These are phyloP conservation scores for Pneumocystis oryctolagi DNA, from an alignment of 1,139 yeast genomes.

Conservation along the genomic window DNA sequence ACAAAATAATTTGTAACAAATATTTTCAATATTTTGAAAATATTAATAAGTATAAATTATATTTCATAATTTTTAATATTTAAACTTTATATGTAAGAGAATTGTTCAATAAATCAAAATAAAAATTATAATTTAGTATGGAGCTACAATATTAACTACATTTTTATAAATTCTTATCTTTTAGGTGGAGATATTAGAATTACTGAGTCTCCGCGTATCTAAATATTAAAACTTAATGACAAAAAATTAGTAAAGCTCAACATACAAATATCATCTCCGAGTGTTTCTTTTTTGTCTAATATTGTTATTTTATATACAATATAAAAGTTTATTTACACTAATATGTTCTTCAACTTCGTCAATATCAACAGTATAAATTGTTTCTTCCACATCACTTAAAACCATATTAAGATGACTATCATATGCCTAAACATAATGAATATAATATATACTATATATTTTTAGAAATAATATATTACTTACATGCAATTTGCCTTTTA, in stretches of 20 bases:
- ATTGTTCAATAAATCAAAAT: background rate
- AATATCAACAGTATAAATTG: slow-evolving; percentile 45
- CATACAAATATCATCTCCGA: slow-evolving; percentile 89
- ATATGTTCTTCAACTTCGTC: slow-evolving; percentile 25
- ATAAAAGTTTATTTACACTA: slow-evolving; percentile 20
- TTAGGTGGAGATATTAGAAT: slow-evolving; percentile 8
- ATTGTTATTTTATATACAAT: slow-evolving; percentile 8
- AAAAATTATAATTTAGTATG: background rate
- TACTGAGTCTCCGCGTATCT: slow-evolving; percentile 8
- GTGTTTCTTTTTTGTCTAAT: slow-evolving; percentile 39
- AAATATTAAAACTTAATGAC: background rate
- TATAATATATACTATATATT: no score
- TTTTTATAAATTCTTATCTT: background rate
- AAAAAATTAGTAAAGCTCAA: slow-evolving; percentile 30
- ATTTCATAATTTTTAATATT: background rate
- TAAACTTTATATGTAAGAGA: no score
- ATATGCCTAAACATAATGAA: slow-evolving; percentile 7
- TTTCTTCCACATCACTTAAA: slow-evolving; percentile 82
- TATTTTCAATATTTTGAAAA: background rate
- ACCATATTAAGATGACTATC: slow-evolving; percentile 45
- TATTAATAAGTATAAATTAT: background rate
- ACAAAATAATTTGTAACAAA: background rate
- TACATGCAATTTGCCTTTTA: slow-evolving; percentile 72
- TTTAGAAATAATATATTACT: slow-evolving; percentile 15
- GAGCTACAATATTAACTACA: background rate